Conservation (phyloP, 306 rosid species). For the Fragaria ananassa region DNA sequence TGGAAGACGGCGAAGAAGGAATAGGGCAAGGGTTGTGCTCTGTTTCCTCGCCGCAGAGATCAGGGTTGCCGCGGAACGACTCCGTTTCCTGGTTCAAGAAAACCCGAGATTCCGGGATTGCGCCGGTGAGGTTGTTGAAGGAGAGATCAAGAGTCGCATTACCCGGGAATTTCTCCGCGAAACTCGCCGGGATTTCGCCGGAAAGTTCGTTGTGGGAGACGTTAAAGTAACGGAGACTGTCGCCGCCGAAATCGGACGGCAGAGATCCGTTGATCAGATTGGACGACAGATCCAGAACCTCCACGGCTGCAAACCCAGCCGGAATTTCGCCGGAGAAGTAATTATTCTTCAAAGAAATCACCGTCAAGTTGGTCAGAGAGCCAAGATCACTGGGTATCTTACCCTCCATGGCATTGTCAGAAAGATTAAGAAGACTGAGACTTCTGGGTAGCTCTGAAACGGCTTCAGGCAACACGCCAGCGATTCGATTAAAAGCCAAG, state of each 20-base stretch:
- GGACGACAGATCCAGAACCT: constrained; percentile 71
- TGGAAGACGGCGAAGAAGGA: constrained; percentile 55
- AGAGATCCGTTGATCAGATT: constrained; percentile 76
- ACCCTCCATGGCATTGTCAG: constrained; percentile 80
- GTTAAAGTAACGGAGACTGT: constrained; percentile 47
- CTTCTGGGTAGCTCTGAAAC: constrained; percentile 23
- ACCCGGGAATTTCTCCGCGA: constrained; percentile 40
- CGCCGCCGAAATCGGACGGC: constrained; percentile 57
- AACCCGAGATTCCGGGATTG: constrained; percentile 45
- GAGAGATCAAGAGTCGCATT: constrained; percentile 74
- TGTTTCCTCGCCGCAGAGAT: constrained; percentile 58
- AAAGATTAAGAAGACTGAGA: constrained; percentile 61
- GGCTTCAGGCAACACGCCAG: constrained; percentile 54
- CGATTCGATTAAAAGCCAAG: constrained; percentile 52
- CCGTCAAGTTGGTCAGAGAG: constrained; percentile 42
- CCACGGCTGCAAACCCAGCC: constrained; percentile 28
- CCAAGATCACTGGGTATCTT: constrained; percentile 48
- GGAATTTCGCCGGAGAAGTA: constrained; percentile 63
- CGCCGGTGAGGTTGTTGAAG: constrained; percentile 64
- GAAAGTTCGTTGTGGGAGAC: constrained; percentile 60
- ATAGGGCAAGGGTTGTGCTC: constrained; percentile 47
- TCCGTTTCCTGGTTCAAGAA: constrained; percentile 38
- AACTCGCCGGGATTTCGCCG: constrained; percentile 56
- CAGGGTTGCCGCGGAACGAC: constrained; percentile 50
- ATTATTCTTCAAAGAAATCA: constrained; percentile 51